phyloP scores from a whole-genome alignment of 2,329 filamentous ascomycete species.

The Boeremia lycopersici region DNA sequence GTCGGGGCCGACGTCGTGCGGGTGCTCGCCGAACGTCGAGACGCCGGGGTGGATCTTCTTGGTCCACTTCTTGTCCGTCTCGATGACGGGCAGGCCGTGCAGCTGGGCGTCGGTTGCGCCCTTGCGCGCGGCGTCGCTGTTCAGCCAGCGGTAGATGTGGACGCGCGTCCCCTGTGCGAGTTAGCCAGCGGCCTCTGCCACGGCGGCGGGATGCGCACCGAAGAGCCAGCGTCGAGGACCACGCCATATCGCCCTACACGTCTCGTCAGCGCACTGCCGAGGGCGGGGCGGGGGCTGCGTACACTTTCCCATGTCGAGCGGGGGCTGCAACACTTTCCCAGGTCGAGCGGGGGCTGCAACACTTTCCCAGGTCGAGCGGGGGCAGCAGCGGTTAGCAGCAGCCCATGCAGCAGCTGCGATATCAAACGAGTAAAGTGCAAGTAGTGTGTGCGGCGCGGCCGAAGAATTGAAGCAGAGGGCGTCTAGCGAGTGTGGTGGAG shows the following conservation, averaged over 20 bases:
- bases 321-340: too few relatives aligned
- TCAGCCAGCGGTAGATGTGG: slow-evolving; percentile 93
- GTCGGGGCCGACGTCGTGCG: slow-evolving; percentile 76
- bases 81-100: slow-evolving; percentile 75
- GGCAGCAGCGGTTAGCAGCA: slow-evolving; percentile 21
- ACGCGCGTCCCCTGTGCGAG: slow-evolving; percentile 75
- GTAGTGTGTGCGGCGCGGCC: slow-evolving; percentile 9
- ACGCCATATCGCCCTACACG: slow-evolving; percentile 78
- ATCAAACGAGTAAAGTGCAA: neutral
- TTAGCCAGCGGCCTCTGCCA: slow-evolving; percentile 21
- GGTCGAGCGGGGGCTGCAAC: slow-evolving; percentile 27
- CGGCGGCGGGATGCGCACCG: slow-evolving; percentile 55
- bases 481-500: slow-evolving; percentile 13
- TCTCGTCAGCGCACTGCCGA: slow-evolving; percentile 29
- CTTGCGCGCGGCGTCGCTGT: slow-evolving; percentile 70
- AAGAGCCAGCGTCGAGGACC: slow-evolving; percentile 96
- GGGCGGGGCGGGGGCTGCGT: slow-evolving; percentile 29
- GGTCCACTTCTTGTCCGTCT: slow-evolving; percentile 84
- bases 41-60: slow-evolving; percentile 92
- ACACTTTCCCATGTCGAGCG: slow-evolving; percentile 51
- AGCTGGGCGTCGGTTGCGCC: slow-evolving; percentile 65
- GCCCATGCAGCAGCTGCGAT: slow-evolving; percentile 36
- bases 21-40: slow-evolving; percentile 83
- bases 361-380: slow-evolving; percentile 32
- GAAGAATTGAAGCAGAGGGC: neutral